Evolutionary conservation across 805 yeast genomes (phyloP), one percentile per base, ranked within the genome.

Genomic region (Cyberlindnera saturnus): DNA sequence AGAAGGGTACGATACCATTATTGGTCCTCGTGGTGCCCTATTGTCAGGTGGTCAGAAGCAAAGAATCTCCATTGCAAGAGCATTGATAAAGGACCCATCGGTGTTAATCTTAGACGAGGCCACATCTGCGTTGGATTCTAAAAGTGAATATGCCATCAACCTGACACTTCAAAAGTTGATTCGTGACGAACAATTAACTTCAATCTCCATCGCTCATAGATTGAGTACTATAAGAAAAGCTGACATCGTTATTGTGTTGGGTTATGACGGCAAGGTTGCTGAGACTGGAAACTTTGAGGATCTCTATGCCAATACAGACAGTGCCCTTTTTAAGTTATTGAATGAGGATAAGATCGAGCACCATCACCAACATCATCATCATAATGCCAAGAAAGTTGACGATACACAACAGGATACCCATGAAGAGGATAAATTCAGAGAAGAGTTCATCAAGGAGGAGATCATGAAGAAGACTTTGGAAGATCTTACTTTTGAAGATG

Each of bases 31-130:
- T 46, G 74, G 74, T 19, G 67, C 75, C 0, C 55, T 77, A 28
- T 61, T 91, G 9, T 89, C 97, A n/a, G 95, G 96, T 36, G 99
- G 99, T 3, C 98, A 93, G 60, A 70, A 83, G 35, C 98, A 93
- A 59, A 69, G 98, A 48, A 70, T 93, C 2, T 83, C 95, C 0
- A 79, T 93, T 42, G 96, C 95, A 0, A 72, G 98, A 41, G 96
- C 96, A 0, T 56, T 93, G 29, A 56, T 90, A 9, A 70, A 93
- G 40, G 71, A 74, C 33, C 96, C 98, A 0, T 68, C 81, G n/a
- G 70, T 93, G 6, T 60, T 80, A 46, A 68, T 81, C 32, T 62
- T 93, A 38, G 99, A 93, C 62, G 99, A 93, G 59, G 86, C 91
- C 40, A 90, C 98, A 0, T 81, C 97, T 1, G 86, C 96, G 0